Evolutionary conservation across 805 yeast species (phyloP).

Genomic region (Priceomyces medius): DNA sequence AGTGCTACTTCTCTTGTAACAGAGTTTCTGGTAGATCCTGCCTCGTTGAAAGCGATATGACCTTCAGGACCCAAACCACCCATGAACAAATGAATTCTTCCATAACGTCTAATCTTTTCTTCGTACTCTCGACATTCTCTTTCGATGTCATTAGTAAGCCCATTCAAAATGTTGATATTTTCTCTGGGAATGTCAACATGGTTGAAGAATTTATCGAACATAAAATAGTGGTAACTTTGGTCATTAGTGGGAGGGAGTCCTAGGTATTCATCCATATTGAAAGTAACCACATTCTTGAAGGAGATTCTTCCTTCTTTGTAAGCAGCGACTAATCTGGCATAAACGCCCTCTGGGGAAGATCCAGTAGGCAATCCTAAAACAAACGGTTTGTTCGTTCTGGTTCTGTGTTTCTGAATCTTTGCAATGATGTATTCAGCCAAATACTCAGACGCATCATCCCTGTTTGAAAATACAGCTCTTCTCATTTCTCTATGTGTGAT

Average conservation of each 20-base stretch:
- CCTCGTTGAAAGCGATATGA: conserved; percentile 60
- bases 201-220: conserved; percentile 54
- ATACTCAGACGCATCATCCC: conserved; percentile 41
- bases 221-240: conserved; percentile 58
- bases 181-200: conserved; percentile 52
- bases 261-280: conserved; percentile 62
- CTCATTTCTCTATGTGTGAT: conserved; percentile 15
- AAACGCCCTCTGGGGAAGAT: conserved; percentile 58
- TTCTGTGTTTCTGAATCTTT: conserved; percentile 43
- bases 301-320: conserved; percentile 42
- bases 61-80: conserved; percentile 66
- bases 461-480: conserved; percentile 35
- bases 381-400: conserved; percentile 47
- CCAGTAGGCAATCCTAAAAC: conserved; percentile 63
- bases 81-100: conserved; percentile 52
- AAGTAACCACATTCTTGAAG: conserved; percentile 54
- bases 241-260: conserved; percentile 47
- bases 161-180: conserved; percentile 55
- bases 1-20: conserved; percentile 47
- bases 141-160: conserved; percentile 46
- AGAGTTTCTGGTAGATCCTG: conserved; percentile 48
- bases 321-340: conserved; percentile 44
- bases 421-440: conserved; percentile 48
- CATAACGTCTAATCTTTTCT: conserved; percentile 44
- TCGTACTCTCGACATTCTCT: conserved; percentile 51